Evolutionary conservation across 148 eudicot genomes (phyloP).

Genomic region (Silene conica): DNA sequence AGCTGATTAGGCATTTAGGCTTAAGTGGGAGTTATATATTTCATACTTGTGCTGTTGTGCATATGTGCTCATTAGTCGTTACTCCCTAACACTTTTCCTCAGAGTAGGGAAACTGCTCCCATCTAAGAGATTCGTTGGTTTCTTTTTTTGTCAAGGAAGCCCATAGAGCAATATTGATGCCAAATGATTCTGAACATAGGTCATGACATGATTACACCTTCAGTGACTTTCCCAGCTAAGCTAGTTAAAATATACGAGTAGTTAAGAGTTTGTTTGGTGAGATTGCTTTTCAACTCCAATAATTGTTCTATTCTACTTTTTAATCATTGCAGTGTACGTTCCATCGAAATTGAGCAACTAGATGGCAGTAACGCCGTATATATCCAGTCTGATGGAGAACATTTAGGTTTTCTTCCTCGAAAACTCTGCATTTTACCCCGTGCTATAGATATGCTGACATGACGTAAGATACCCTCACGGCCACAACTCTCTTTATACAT

Average conservation of each 20-base stretch:
- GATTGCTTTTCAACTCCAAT: not conserved
- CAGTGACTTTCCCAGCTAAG: no score
- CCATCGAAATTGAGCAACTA: slow-evolving; percentile 73
- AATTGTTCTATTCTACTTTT: not conserved
- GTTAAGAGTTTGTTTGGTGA: not conserved
- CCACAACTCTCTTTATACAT: not conserved
- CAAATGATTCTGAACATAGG: no score
- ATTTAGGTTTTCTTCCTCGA: slow-evolving; percentile 84
- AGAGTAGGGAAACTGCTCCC: not conserved
- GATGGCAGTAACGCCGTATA: slow-evolving; percentile 35
- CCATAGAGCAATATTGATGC: no score
- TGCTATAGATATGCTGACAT: slow-evolving; percentile 67
- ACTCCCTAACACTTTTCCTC: not conserved
- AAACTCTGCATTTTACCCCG: slow-evolving; percentile 62
- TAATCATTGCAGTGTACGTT: slow-evolving; percentile 45
- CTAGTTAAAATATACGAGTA: no score
- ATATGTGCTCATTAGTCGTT: not conserved
- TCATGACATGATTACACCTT: no score
- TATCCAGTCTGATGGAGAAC: slow-evolving; percentile 94
- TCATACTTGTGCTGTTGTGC: no score
- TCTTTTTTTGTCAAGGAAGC: no score
- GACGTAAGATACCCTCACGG: slow-evolving; percentile 12
- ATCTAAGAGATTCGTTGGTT: slow-evolving; percentile 2
- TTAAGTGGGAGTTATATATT: no score
- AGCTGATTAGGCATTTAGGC: no score